Evolutionary conservation across 805 yeast genomes (phyloP).

Genomic region (Metschnikowia bowlesiae): DNA sequence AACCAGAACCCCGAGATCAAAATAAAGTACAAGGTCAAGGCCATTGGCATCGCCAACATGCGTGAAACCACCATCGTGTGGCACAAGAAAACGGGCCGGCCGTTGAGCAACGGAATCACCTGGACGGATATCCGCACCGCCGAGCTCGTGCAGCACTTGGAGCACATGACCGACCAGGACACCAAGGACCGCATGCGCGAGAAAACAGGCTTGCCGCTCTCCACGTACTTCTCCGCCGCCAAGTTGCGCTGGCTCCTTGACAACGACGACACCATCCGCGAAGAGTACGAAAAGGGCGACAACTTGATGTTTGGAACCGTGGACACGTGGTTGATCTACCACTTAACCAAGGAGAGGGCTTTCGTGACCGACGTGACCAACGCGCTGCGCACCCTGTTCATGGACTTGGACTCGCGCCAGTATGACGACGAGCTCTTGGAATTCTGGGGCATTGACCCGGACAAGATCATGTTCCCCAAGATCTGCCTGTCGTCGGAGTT

Average conservation of each 20-base stretch:
- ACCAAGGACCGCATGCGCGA: conserved; percentile 54
- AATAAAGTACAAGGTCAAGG: conserved; percentile 57
- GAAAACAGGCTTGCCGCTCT: conserved; percentile 79
- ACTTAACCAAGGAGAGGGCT: conserved; percentile 64
- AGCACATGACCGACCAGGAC: conserved; percentile 48
- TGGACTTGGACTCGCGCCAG: conserved; percentile 70
- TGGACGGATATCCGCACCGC: conserved; percentile 95
- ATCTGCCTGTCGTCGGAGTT: conserved; percentile 74
- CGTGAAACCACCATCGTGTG: conserved; percentile 90
- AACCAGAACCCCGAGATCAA: conserved; percentile 49
- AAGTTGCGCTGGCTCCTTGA: conserved; percentile 87
- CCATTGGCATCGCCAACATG: conserved; percentile 92
- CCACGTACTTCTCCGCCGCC: conserved; percentile 88
- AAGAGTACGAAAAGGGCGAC: conserved; percentile 69
- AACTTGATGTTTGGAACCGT: conserved; percentile 88
- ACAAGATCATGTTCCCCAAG: conserved; percentile 63
- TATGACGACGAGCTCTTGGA: conserved; percentile 73
- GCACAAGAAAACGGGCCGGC: conserved; percentile 78
- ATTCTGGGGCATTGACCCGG: conserved; percentile 75
- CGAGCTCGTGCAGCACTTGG: conserved; percentile 60
- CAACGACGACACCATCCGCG: conserved; percentile 61
- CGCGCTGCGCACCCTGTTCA: conserved; percentile 86
- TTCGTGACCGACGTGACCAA: conserved; percentile 86
- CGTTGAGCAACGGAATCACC: conserved; percentile 83
- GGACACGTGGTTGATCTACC: conserved; percentile 89